A percentile compares a stretch with the other conserved stretches of the same genome.
phyloP scores from a whole-genome alignment of 2,329 filamentous ascomycete species.

The Claviceps spartinae region DNA sequence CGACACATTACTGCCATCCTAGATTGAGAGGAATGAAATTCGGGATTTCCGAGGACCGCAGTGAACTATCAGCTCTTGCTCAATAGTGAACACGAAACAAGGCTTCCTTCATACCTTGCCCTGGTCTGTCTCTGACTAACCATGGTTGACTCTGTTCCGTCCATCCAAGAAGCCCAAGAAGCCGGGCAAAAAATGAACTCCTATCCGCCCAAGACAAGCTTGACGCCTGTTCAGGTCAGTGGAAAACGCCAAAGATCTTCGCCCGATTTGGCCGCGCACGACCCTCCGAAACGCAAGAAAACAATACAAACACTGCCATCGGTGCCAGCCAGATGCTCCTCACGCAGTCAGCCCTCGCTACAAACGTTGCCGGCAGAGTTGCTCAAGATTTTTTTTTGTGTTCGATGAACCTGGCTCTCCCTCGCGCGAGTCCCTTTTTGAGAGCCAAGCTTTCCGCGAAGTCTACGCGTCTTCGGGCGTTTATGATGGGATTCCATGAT shows the following conservation, averaged over 20 bases:
- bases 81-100: too few relatives aligned
- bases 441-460: constrained; percentile 31
- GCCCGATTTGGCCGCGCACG: constrained; percentile 3
- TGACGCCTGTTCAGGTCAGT: constrained; percentile 35
- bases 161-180: too few relatives aligned
- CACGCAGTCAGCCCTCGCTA: constrained; percentile 14
- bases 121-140: too few relatives aligned
- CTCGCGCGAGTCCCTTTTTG: constrained; percentile 29
- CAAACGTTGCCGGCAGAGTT: constrained; percentile 36
- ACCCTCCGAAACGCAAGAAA: constrained; percentile 9
- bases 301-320: constrained; percentile 16
- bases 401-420: constrained; percentile 34
- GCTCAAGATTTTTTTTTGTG: constrained; percentile 36
- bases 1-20: too few relatives aligned
- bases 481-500: constrained; percentile 23
- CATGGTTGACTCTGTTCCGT: too few relatives aligned
- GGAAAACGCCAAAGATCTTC: constrained; percentile 27
- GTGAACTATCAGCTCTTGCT: too few relatives aligned
- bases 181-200: background rate
- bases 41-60: too few relatives aligned
- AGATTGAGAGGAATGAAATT: too few relatives aligned
- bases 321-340: constrained; percentile 17
- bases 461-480: constrained; percentile 22
- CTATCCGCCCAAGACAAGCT: constrained; percentile 21
- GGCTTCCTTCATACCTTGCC: too few relatives aligned